Base-by-base conservation (phyloP, 768 basidiomycete genomes). In the Mycena maculata region DNA sequence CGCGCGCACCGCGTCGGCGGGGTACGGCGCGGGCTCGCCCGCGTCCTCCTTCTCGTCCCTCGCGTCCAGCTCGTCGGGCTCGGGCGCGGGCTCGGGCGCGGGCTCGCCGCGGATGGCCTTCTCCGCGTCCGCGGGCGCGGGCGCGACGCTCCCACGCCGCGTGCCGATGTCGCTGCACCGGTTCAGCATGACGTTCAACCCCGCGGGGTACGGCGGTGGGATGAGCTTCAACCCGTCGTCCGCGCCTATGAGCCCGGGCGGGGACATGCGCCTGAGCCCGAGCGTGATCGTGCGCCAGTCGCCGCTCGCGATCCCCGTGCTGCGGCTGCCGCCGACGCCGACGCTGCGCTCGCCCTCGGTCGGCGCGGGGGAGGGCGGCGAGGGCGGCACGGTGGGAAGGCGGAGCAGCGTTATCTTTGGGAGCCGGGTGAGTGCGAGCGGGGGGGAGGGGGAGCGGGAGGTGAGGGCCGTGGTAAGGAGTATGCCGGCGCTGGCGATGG, bases 401-500 rank as follows among this genome's bases (percentile, higher is more conserved):
- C 18, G 67, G 20, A 50, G 72, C 65, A 58, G 69, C 63, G 57
- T 71, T 45, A 71, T 71, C 18, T 71, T 71, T 10, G 72, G 67
- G n/a, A n/a, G 22, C 60, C 72, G 39, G 73, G 76, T 54, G 66
- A 42, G 20, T 72, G 71, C 60, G 79, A 81, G 28, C 13, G 33
- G 33, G 8, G 33, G 13, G 33, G 33, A 13, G 13, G 33, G 33
- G 33, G 33, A 36, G 33, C 33, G 68, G 82, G 49, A 78, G 80
- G n/a, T n/a, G 42, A 79, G 77, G 64, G 71, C 73, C 15, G 81
- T 84, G 15, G 75, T 89, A 68, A 79, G 82, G 49, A 86, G 80
- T 64, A 86, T 90, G 79, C 90, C 90, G 33, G 87, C 85, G 28
- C 73, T 89, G 52, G 80, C 82, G 20, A 79, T 82, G 27, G 80